Conservation (phyloP, 768 basidiomycete species). For the Boletus barrowsii region DNA sequence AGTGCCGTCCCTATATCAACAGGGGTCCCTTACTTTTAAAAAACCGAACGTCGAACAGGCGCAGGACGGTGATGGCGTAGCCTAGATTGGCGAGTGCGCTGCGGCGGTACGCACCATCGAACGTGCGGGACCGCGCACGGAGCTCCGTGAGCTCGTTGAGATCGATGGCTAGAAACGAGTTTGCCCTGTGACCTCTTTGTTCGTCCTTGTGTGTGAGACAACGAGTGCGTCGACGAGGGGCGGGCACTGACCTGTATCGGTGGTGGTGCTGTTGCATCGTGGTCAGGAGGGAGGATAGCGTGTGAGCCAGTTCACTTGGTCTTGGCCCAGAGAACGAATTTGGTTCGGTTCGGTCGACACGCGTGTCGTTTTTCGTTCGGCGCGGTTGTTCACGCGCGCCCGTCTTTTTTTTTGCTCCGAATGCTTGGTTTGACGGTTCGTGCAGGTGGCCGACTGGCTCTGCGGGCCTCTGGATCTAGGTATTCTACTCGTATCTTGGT, state of each 20-base stretch:
- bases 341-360: conserved; percentile 14
- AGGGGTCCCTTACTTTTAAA: conserved; percentile 53
- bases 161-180: conserved; percentile 53
- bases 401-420: conserved; percentile 3
- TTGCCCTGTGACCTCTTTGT: conserved; percentile 37
- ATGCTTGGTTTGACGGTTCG: conserved; percentile 24
- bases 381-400: not conserved
- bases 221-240: not conserved
- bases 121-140: conserved; percentile 77
- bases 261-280: conserved; percentile 6
- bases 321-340: not conserved
- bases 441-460: conserved; percentile 20
- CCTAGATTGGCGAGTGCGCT: conserved; percentile 73
- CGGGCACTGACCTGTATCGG: conserved; percentile 25
- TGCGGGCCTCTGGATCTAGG: conserved; percentile 25
- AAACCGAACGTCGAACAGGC: conserved; percentile 76
- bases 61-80: conserved; percentile 68
- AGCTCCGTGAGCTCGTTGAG: conserved; percentile 66
- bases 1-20: not conserved
- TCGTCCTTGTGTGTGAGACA: not conserved
- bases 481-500: not conserved
- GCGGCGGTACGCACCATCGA: conserved; percentile 78
- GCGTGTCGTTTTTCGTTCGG: not conserved
- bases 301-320: conserved; percentile 19
- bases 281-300: conserved; percentile 5